Evolutionary conservation across 148 eudicot species (phyloP).

Genomic region (Fagopyrum homotropicum): DNA sequence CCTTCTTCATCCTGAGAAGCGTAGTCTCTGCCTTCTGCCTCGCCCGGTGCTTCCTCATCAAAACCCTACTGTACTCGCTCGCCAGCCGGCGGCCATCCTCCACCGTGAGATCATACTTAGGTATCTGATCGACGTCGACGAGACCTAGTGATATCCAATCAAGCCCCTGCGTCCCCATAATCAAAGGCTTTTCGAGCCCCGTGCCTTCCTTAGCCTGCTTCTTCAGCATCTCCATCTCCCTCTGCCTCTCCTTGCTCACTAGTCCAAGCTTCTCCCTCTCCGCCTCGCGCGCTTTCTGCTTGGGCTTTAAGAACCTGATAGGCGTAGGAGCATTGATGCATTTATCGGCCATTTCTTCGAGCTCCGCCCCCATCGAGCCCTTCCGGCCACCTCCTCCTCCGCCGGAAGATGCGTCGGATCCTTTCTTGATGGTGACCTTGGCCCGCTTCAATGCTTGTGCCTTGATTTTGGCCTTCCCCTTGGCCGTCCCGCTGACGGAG

Average conservation of each 20-base stretch:
- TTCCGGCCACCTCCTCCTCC: conserved; percentile 34
- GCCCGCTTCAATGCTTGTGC: conserved; percentile 48
- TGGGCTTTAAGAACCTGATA: conserved; percentile 54
- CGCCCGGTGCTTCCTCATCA: conserved; percentile 81
- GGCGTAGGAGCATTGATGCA: conserved; percentile 60
- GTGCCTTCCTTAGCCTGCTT: conserved; percentile 38
- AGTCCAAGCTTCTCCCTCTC: conserved; percentile 82
- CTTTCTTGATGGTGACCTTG: conserved; percentile 47
- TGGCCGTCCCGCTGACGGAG: conserved; percentile 85
- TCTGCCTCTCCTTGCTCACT: conserved; percentile 53
- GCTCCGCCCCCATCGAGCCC: conserved; percentile 26
- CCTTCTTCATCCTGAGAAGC: conserved; percentile 70
- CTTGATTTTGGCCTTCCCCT: conserved; percentile 72
- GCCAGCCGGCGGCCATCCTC: conserved; percentile 87
- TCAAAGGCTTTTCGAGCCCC: conserved; percentile 26
- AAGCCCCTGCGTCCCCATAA: conserved; percentile 58
- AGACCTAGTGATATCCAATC: conserved; percentile 69
- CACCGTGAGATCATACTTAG: conserved; percentile 72
- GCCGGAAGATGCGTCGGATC: conserved; percentile 17
- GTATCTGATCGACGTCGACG: conserved; percentile 65
- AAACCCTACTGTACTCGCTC: conserved; percentile 78
- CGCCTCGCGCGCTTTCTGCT: conserved; percentile 59
- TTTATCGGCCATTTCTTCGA: conserved; percentile 52
- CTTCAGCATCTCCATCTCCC: conserved; percentile 54
- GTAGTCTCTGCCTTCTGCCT: conserved; percentile 77